phyloP scores from a whole-genome alignment of 345 rosid species.

The Citrus mangshanensis region DNA sequence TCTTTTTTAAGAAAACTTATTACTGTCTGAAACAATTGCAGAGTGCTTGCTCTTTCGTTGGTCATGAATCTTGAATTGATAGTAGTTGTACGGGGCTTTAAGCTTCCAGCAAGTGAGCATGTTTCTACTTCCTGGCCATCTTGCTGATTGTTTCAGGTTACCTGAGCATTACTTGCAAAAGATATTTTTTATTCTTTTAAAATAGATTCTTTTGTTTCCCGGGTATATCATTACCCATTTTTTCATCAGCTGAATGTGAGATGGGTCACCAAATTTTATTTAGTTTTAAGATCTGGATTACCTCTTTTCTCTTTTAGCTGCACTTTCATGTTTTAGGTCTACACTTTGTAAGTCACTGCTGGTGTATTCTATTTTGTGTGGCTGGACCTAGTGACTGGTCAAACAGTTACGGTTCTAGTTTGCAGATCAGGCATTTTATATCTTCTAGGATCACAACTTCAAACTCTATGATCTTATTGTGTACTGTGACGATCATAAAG shows the following conservation, averaged over 20 bases:
- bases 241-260: slow-evolving; percentile 1
- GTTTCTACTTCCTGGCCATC: slow-evolving; percentile 49
- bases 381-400: not conserved
- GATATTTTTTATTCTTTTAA: slow-evolving; percentile 13
- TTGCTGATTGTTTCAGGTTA: slow-evolving; percentile 55
- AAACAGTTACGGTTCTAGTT: not conserved
- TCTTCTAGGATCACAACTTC: not conserved
- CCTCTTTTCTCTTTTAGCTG: not conserved
- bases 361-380: not conserved
- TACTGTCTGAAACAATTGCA: slow-evolving; percentile 43
- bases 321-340: slow-evolving; percentile 1
- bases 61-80: slow-evolving; percentile 47
- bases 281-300: slow-evolving; percentile 10
- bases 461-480: slow-evolving; percentile 2
- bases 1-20: slow-evolving; percentile 34
- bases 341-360: not conserved
- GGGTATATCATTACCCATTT: slow-evolving; percentile 4
- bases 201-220: slow-evolving; percentile 5
- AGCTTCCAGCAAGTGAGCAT: slow-evolving; percentile 41
- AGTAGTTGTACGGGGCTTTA: slow-evolving; percentile 42
- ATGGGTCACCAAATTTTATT: slow-evolving; percentile 2
- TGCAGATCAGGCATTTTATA: not conserved
- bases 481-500: not conserved
- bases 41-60: slow-evolving; percentile 46
- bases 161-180: slow-evolving; percentile 30